These are phyloP conservation scores for Monosporascus ibericus DNA, from an alignment of 2,329 filamentous ascomycete genomes.

Conservation along the genomic window DNA sequence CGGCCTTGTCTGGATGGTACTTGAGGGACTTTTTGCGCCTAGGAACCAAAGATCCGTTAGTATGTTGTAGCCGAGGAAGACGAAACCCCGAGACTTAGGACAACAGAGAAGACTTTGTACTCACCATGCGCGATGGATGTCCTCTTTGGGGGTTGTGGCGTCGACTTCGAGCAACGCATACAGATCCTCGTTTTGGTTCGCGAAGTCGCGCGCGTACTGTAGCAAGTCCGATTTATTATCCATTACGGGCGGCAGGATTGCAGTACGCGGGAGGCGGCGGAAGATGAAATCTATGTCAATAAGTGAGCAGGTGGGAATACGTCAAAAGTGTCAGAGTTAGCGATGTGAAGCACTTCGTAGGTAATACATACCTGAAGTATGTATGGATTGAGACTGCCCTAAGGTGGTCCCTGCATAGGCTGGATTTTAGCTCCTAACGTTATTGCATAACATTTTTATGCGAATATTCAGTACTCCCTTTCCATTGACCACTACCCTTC, in stretches of 20 bases:
- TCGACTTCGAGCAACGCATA: constrained; percentile 70
- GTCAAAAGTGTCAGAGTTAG: neutral
- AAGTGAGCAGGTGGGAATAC: neutral
- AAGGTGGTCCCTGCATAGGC: no score
- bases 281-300: neutral
- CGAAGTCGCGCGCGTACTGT: constrained; percentile 51
- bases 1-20: constrained; percentile 90
- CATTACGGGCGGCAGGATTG: constrained; percentile 6
- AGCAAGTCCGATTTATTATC: constrained; percentile 42
- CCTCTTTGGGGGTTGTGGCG: constrained; percentile 58
- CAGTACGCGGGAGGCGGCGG: neutral
- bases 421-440: no score
- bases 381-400: no score
- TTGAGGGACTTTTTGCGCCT: constrained; percentile 68
- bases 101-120: neutral
- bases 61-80: no score
- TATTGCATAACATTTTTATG: no score
- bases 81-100: no score
- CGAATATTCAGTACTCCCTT: no score
- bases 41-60: neutral
- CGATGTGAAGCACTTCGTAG: neutral
- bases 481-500: no score
- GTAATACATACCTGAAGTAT: no score
- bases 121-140: constrained; percentile 78
- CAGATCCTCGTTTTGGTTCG: constrained; percentile 61